Percentiles rank a stretch among this genome's conserved stretches.
phyloP scores from a whole-genome alignment of 768 basidiomycete genomes.

The Pleurotus giganteus region DNA sequence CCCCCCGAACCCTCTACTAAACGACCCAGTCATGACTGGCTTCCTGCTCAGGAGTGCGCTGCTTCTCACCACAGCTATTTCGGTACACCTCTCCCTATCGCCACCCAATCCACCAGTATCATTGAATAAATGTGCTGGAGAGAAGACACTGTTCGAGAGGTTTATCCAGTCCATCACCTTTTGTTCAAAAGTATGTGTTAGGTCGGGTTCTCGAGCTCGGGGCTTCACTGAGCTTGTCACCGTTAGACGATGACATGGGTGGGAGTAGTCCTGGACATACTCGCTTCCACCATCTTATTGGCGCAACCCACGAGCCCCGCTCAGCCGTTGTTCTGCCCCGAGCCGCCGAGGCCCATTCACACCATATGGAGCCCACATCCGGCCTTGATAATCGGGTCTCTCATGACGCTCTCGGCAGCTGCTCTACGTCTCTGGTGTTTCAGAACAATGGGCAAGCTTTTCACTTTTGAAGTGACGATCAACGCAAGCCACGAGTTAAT shows the following conservation, averaged over 20 bases:
- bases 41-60: neutral
- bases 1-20: neutral
- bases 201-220: neutral
- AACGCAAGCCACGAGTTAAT: constrained; percentile 12
- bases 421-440: constrained; percentile 12
- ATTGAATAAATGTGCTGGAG: constrained; percentile 1
- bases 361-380: constrained; percentile 1
- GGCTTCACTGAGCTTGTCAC: neutral
- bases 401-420: constrained; percentile 6
- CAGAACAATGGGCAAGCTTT: constrained; percentile 12
- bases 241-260: constrained; percentile 7
- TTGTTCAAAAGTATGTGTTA: constrained; percentile 6
- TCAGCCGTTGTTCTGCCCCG: constrained; percentile 1
- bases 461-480: constrained; percentile 16
- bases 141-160: constrained; percentile 7
- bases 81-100: constrained; percentile 7
- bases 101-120: constrained; percentile 8
- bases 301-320: neutral
- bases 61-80: constrained; percentile 2
- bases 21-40: neutral
- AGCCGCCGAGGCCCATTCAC: neutral
- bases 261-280: constrained; percentile 1
- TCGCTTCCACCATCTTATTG: constrained; percentile 6
- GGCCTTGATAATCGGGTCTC: neutral
- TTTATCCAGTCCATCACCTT: constrained; percentile 9